Conservation (phyloP, 805 yeast species). For the Starmerella apis region DNA sequence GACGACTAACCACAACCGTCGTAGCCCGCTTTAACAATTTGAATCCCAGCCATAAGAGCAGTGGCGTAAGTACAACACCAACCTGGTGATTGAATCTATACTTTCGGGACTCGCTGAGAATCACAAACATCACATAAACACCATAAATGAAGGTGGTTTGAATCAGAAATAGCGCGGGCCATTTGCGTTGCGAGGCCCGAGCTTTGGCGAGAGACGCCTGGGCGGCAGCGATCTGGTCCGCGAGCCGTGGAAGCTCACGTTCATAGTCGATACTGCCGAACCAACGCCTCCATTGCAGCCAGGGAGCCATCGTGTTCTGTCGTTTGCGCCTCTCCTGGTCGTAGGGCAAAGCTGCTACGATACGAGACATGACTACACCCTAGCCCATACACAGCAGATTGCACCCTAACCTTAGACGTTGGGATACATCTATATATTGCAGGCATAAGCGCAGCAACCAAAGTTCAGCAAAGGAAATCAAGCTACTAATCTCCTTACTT, state of each 20-base stretch:
- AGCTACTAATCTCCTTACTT: neutral
- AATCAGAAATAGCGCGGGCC: slow-evolving; percentile 28
- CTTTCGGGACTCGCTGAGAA: neutral
- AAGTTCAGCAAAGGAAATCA: neutral
- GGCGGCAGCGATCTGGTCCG: slow-evolving; percentile 25
- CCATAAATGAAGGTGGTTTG: neutral
- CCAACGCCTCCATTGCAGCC: slow-evolving; percentile 8
- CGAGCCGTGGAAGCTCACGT: slow-evolving; percentile 29
- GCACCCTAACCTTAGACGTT: slow-evolving; percentile 5
- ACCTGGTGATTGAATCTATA: neutral
- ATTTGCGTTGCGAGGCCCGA: slow-evolving; percentile 25
- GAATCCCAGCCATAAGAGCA: neutral
- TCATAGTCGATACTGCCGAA: slow-evolving; percentile 28
- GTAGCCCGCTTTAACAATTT: slow-evolving; percentile 13
- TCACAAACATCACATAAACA: neutral
- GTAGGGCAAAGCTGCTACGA: slow-evolving; percentile 8
- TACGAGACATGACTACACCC: slow-evolving; percentile 6
- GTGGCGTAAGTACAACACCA: neutral
- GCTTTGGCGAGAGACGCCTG: slow-evolving; percentile 18
- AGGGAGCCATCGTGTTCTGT: slow-evolving; percentile 11
- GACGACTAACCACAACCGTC: slow-evolving; percentile 24
- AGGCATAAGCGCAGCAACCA: neutral
- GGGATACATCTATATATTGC: slow-evolving; percentile 1
- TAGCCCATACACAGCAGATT: neutral
- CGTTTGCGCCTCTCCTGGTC: slow-evolving; percentile 3